A percentile compares a stretch with the other conserved stretches of the same genome.
Conservation (phyloP, 495 filamentous ascomycete genomes). For the Immersiella caudata region DNA sequence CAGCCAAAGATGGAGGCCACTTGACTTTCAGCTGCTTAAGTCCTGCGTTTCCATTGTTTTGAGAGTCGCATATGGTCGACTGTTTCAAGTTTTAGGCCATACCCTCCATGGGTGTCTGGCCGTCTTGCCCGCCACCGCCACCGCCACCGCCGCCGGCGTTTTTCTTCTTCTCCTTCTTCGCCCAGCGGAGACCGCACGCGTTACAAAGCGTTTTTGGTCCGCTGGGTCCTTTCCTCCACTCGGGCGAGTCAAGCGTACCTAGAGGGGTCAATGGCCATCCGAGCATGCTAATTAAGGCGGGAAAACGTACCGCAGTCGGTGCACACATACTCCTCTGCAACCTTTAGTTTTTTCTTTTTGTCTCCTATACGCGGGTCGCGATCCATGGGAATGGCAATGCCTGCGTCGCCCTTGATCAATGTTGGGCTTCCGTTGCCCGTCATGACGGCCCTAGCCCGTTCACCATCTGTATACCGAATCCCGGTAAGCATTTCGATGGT, state of each 20-base stretch:
- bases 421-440: slow-evolving; percentile 79
- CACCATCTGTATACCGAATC: slow-evolving; percentile 83
- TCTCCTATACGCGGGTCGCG: slow-evolving; percentile 69
- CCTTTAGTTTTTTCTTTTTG: slow-evolving; percentile 86
- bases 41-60: neutral
- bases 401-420: slow-evolving; percentile 82
- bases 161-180: slow-evolving; percentile 75
- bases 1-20: too few relatives aligned
- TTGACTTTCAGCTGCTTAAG: too few relatives aligned
- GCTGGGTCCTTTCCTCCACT: slow-evolving; percentile 94
- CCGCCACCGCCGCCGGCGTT: slow-evolving; percentile 26
- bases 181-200: slow-evolving; percentile 88
- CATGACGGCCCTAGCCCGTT: slow-evolving; percentile 84
- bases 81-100: neutral
- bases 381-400: slow-evolving; percentile 79
- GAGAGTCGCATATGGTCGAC: neutral
- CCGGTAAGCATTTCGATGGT: slow-evolving; percentile 95
- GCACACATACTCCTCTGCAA: slow-evolving; percentile 93
- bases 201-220: slow-evolving; percentile 98
- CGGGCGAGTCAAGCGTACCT: slow-evolving; percentile 85
- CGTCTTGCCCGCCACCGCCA: neutral
- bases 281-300: neutral
- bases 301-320: slow-evolving; percentile 76
- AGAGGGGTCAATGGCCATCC: neutral
- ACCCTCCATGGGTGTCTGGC: slow-evolving; percentile 4